Base-by-base conservation (phyloP, 495 filamentous ascomycete species). In the Penicillium argentinense region DNA sequence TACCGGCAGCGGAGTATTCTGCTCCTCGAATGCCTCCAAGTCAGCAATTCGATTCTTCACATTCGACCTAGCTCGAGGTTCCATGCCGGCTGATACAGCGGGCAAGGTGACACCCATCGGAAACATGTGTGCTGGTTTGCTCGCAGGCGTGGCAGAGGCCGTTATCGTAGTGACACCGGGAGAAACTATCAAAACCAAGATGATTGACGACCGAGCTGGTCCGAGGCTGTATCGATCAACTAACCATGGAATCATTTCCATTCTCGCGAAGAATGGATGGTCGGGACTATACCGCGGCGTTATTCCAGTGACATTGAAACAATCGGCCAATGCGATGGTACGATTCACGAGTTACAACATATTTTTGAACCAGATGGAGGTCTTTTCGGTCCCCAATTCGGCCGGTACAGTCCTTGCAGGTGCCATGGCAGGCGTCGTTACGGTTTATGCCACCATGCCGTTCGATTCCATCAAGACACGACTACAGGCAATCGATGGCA, bases 381-480 rank as follows among this genome's bases (percentile, higher is more conserved):
- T 38, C 11, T 9, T 49, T 26, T 36, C 18, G 1, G 12, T 38
- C 1, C 23, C 40, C 0, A 39, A 51, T n/a, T 44, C 43, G 3
- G 14, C 50, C 8, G 51, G 33, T 28, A 56, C 61, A 5, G 45
- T 55, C 5, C 28, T 38, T 4, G 46, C 60, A n/a, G 64, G 58
- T 14, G 59, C 59, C 3, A 16, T 64, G 19, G 59, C 60, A 4
- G 62, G 62, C 6, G 45, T 65, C 3, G 56, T 61, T 7, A 65
- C 62, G 4, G 62, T 62, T 13, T 63, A 79, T 30, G 65, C 66
- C 1, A 85, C 80, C 9, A 79, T 83, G 73, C 81, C 82, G 9
- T 84, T 85, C 60, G 82, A 85, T 56, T 79, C 78, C n/a, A 69
- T 86, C 25, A 84, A 86, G 67, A 85, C 82, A 18, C 58, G 77